These are phyloP conservation scores for Corchorus capsularis DNA, from an alignment of 345 rosid genomes.

Conservation along the genomic window DNA sequence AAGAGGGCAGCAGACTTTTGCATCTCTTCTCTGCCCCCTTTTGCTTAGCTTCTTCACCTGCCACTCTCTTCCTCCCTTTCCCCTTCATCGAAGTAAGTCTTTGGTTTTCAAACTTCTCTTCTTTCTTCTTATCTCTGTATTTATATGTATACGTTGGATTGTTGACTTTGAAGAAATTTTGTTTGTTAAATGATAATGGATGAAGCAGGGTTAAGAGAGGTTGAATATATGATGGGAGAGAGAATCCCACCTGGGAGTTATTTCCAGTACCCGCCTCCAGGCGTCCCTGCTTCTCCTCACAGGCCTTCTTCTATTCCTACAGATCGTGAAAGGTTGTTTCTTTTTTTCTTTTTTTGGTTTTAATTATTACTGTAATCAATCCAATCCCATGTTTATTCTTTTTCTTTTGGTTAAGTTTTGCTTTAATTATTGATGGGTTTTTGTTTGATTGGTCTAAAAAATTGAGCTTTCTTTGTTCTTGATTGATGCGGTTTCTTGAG, in stretches of 20 bases:
- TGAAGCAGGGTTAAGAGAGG: conserved; percentile 4
- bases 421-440: conserved; percentile 13
- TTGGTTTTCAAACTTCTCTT: not conserved
- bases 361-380: not conserved
- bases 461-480: conserved; percentile 17
- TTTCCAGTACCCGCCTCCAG: conserved; percentile 85
- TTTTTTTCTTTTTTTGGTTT: not conserved
- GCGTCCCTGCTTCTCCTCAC: conserved; percentile 79
- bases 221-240: conserved; percentile 64
- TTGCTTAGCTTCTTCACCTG: conserved; percentile 1
- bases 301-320: conserved; percentile 66
- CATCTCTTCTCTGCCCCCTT: conserved; percentile 30
- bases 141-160: not conserved
- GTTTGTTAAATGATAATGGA: conserved; percentile 9
- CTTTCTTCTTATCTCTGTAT: not conserved
- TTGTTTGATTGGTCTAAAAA: conserved; percentile 1
- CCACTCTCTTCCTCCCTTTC: not conserved
- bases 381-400: conserved; percentile 5
- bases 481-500: conserved; percentile 3
- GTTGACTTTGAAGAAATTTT: conserved; percentile 21
- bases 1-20: conserved; percentile 26
- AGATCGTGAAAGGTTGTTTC: conserved; percentile 75
- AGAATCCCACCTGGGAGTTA: conserved; percentile 84
- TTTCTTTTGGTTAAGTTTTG: conserved; percentile 18
- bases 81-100: conserved; percentile 5